These are phyloP conservation scores for Myxozyma mucilagina DNA, from an alignment of 805 yeast species.

Conservation along the genomic window DNA sequence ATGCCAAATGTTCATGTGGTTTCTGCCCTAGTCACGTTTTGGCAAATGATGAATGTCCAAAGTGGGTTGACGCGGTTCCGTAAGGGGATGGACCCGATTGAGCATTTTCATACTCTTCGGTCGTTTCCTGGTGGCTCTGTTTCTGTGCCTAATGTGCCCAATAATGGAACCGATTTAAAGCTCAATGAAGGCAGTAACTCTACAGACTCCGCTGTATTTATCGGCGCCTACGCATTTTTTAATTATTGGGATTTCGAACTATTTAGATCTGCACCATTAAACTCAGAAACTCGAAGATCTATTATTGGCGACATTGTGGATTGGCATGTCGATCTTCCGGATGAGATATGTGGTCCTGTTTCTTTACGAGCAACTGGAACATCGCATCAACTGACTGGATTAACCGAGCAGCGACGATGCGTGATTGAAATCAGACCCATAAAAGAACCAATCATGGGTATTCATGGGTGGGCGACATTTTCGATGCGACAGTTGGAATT, in stretches of 20 bases:
- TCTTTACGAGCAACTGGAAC: constrained; percentile 20
- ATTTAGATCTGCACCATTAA: constrained; percentile 25
- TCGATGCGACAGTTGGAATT: constrained; percentile 26
- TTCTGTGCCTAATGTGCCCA: background rate
- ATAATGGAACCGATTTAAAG: background rate
- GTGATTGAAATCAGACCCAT: constrained; percentile 26
- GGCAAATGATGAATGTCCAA: constrained; percentile 33
- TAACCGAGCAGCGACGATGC: constrained; percentile 28
- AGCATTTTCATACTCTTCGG: constrained; percentile 8
- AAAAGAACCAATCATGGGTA: constrained; percentile 27
- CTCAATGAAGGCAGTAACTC: background rate
- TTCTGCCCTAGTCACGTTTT: constrained; percentile 29
- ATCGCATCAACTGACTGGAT: constrained; percentile 28
- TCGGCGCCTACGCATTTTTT: constrained; percentile 27
- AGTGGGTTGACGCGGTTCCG: constrained; percentile 16
- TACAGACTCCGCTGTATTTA: constrained; percentile 3
- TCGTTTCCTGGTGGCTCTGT: constrained; percentile 2
- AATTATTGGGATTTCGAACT: constrained; percentile 33
- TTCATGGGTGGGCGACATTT: constrained; percentile 30
- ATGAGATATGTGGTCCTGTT: constrained; percentile 25
- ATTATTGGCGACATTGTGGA: constrained; percentile 30
- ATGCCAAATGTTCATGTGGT: constrained; percentile 27
- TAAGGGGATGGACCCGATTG: constrained; percentile 26
- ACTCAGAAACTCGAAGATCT: constrained; percentile 26
- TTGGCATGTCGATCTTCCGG: constrained; percentile 28